These are phyloP conservation scores for Auxenochlorella pyrenoidosa DNA, from an alignment of 139 green algal genomes.

Conservation along the genomic window DNA sequence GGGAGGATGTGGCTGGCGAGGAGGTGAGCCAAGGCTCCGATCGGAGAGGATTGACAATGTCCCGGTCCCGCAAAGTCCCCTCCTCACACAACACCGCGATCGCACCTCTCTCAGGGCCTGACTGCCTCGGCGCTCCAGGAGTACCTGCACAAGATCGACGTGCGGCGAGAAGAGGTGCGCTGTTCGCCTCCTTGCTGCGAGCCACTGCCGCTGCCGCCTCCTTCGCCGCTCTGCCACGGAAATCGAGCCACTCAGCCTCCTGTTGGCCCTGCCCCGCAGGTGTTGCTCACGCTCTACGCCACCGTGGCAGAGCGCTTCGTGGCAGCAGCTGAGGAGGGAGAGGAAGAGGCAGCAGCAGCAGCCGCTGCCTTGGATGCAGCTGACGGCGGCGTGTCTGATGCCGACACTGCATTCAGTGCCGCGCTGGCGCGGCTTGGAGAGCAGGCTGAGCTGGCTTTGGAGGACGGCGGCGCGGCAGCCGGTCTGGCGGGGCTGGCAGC, in stretches of 20 bases:
- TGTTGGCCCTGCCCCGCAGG: neutral
- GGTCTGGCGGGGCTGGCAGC: constrained; percentile 25
- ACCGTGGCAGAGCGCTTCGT: constrained; percentile 13
- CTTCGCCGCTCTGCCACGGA: neutral
- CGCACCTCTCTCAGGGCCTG: constrained; percentile 18
- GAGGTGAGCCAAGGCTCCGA: neutral
- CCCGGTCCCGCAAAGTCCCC: neutral
- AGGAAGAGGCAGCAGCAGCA: neutral
- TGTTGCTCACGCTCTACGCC: constrained; percentile 37
- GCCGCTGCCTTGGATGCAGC: neutral
- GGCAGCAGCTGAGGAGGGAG: neutral
- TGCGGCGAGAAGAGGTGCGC: constrained; percentile 40
- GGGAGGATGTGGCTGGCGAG: neutral
- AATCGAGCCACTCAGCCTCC: too few species aligned
- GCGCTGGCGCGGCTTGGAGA: constrained; percentile 7
- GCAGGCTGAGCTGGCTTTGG: neutral
- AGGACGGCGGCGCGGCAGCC: constrained; percentile 2
- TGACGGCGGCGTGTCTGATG: neutral
- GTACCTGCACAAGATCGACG: constrained; percentile 23
- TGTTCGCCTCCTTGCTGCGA: neutral
- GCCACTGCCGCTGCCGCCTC: neutral
- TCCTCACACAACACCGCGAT: neutral
- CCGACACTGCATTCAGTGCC: neutral
- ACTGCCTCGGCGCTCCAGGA: constrained; percentile 26
- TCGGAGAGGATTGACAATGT: too few species aligned